Evolutionary conservation across 176 grass and related monocot species (phyloP), one percentile per base, ranked within the genome.

Genomic region (Rhipidocladum racemiflorum): DNA sequence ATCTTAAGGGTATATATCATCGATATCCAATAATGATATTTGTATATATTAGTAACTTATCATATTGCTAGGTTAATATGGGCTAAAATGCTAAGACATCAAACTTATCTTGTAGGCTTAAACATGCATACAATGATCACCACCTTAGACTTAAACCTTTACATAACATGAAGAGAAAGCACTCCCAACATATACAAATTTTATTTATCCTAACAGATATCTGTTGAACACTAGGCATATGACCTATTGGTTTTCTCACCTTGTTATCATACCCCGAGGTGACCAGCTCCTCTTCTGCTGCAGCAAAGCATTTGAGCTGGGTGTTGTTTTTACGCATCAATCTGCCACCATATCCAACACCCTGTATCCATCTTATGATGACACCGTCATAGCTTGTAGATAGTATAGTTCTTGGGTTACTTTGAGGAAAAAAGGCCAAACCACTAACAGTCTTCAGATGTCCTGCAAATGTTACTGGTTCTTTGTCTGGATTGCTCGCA

Each of bases 221-320:
- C 11, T 9, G 71, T 75, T 63, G 21, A n/a, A 78, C 61, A 62
- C 30, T 75, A 68, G 28, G 9, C n/a, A 84, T 44, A 77, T 55
- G 21, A 61, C 9, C 18, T 50, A 67, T 59, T 59, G 40, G 6
- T 29, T 70, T 42, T 23, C 78, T 92, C 59, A 98, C 96, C 96
- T 90, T 98, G 87, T 98, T 95, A 75, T 98, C 96, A 88, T 89
- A 98, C 3, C 84, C 96, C 68, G 96, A 93, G 62, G 96, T 95
- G 36, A 93, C 46, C 70, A 98, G 87, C 80, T 95, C 96, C 72
- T 84, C 88, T 89, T 91, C 88, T 69, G 88, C 27, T 45, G 85
- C 90, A 78, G 85, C 77, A 86, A 98, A 98, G 80, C 96, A 95
- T 91, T 98, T 98, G 70, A 98, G 93, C 57, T 98, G 96, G 28